Base-by-base conservation (phyloP, 192 early-diverging fungal genomes). In the Umbelopsis ramanniana region DNA sequence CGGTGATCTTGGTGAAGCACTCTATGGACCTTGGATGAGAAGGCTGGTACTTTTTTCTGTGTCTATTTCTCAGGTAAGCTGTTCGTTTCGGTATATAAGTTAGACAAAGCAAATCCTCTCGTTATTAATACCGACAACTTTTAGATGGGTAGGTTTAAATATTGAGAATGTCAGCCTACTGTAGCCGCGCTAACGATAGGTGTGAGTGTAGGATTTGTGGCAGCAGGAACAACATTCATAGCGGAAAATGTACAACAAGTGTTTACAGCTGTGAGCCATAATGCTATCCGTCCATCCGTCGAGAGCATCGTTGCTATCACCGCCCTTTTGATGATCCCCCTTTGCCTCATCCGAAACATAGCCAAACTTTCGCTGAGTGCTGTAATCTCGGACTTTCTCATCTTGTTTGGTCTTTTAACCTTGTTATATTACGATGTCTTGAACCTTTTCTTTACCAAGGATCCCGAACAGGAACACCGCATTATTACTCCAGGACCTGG, bases 261-360 rank as follows among this genome's bases (percentile, higher is more conserved):
- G 60, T 77, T 92, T 47, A 88, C 89, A 69, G 84, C 88, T 50
- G 68, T 91, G 15, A 90, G 93, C 14, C 78, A 91, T 24, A 89
- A 91, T 73, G 66, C 76, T 8, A 38, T 85, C 46, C 82, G 91
- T 70, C 76, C 87, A 47, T 84, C 91, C 66, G 86, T 87, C 6
- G 90, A 88, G 79, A 82, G 82, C 23, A 88, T 93, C 81, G 89
- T 94, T 57, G 67, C 90, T 11, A 67, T 90, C 24, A 88, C 92
- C 68, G 81, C 90, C 26, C 66, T 90, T 7, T 76, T 93, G 22
- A 87, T 94, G 69, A 84, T 93, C 21, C 95, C 95, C 10, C 82
- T 97, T 71, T 88, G 93, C 9, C 86, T 95, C 82, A 89, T 97
- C 55, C 86, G 95, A 24, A 90, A 89, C 67, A 96, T 97, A 82